A percentile compares a stretch with the other conserved stretches of the same genome.
Evolutionary conservation across 148 eudicot species (phyloP).

Genomic region (Diospyros kaki): DNA sequence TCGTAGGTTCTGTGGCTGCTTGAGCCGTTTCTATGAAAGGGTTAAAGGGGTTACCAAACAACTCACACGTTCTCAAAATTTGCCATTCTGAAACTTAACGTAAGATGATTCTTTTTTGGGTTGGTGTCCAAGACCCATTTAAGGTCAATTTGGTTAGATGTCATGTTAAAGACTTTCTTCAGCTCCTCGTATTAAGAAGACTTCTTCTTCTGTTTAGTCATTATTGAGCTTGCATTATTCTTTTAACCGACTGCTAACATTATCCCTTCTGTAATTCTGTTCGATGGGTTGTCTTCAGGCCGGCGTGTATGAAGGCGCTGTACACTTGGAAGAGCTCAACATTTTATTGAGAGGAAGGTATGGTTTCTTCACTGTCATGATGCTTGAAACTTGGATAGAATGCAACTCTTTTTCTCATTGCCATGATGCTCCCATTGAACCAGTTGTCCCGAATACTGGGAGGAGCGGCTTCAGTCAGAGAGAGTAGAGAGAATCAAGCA

Average conservation of each 20-base stretch:
- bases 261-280: not conserved
- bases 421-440: not conserved
- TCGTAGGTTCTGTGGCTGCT: too few relatives aligned
- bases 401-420: not conserved
- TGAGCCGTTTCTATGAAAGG: too few relatives aligned
- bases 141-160: not conserved
- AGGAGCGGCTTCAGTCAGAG: slow-evolving; percentile 67
- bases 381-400: not conserved
- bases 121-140: not conserved
- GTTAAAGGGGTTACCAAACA: not conserved
- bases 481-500: slow-evolving; percentile 67
- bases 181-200: too few relatives aligned
- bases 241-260: slow-evolving; percentile 33
- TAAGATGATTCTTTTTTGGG: too few relatives aligned
- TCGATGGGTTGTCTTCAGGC: not conserved
- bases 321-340: slow-evolving; percentile 81
- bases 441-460: slow-evolving; percentile 95
- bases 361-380: not conserved
- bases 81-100: too few relatives aligned
- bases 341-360: slow-evolving; percentile 70
- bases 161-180: too few relatives aligned
- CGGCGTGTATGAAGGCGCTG: slow-evolving; percentile 21
- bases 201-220: too few relatives aligned
- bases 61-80: not conserved
- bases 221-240: slow-evolving; percentile 31